Percentiles rank a stretch among this genome's conserved stretches.
Evolutionary conservation across 2,329 filamentous ascomycete genomes (phyloP).

Genomic region (Hortaea werneckii): DNA sequence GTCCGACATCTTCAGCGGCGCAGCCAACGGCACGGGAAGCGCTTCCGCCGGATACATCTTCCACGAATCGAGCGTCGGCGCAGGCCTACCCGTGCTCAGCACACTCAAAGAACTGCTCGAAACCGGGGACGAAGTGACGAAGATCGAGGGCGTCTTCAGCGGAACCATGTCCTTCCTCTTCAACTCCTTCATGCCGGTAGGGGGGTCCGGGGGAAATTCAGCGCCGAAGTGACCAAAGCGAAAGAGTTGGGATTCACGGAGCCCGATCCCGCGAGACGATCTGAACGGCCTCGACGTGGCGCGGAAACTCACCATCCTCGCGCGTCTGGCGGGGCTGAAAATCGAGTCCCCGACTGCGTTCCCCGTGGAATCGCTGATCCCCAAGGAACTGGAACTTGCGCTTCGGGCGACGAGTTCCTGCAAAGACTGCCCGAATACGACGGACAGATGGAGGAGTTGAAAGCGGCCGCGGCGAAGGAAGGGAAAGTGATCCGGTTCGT

Average conservation of each 20-base stretch:
- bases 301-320: constrained; percentile 91
- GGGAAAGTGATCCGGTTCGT: constrained; percentile 93
- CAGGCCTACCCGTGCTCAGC: constrained; percentile 84
- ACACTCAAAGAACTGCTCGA: constrained; percentile 90
- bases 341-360: constrained; percentile 80
- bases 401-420: constrained; percentile 78
- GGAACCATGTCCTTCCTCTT: constrained; percentile 98
- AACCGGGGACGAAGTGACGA: constrained; percentile 82
- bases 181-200: constrained; percentile 85
- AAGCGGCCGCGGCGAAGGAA: constrained; percentile 71
- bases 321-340: constrained; percentile 69
- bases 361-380: constrained; percentile 88
- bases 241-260: constrained; percentile 90
- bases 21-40: constrained; percentile 47
- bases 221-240: constrained; percentile 80
- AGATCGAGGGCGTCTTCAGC: constrained; percentile 94
- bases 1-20: constrained; percentile 73
- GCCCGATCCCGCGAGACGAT: constrained; percentile 73
- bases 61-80: constrained; percentile 91
- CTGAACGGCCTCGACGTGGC: constrained; percentile 84
- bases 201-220: constrained; percentile 64
- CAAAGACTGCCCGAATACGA: constrained; percentile 72
- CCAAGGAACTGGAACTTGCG: constrained; percentile 69
- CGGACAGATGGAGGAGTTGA: constrained; percentile 77
- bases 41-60: constrained; percentile 62